Percentiles rank a stretch among this genome's conserved stretches.
Evolutionary conservation across 2,329 filamentous ascomycete genomes (phyloP).

Genomic region (Colletotrichum aenigma): DNA sequence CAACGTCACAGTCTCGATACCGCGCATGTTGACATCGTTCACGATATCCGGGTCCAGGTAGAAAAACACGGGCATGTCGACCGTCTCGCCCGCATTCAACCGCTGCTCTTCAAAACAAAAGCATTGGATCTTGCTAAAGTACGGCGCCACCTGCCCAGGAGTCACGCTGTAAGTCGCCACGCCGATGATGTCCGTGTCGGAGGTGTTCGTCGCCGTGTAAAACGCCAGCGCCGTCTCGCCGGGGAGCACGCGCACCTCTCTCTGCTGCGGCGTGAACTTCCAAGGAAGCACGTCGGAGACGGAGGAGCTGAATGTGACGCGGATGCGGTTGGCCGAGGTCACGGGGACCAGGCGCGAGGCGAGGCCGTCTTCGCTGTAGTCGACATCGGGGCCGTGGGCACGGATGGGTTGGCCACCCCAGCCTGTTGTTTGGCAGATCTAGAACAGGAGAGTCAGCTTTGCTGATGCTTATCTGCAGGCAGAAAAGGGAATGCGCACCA

Average conservation of each 20-base stretch:
- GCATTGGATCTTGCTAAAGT: slow-evolving; percentile 99
- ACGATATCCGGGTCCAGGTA: slow-evolving; percentile 97
- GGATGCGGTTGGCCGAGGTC: slow-evolving; percentile 80
- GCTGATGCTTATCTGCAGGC: slow-evolving; percentile 6
- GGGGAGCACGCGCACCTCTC: slow-evolving; percentile 91
- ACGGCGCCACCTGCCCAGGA: slow-evolving; percentile 91
- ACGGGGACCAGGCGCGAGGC: slow-evolving; percentile 82
- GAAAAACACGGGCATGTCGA: slow-evolving; percentile 99
- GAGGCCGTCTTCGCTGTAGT: slow-evolving; percentile 60
- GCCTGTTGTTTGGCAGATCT: slow-evolving; percentile 85
- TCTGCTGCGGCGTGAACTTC: slow-evolving; percentile 97
- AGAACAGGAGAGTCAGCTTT: slow-evolving; percentile 10
- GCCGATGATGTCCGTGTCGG: slow-evolving; percentile 91
- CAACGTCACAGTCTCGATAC: slow-evolving; percentile 92
- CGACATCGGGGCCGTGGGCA: slow-evolving; percentile 64
- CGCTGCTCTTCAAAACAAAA: slow-evolving; percentile 99
- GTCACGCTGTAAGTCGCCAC: slow-evolving; percentile 98
- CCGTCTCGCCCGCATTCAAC: slow-evolving; percentile 91
- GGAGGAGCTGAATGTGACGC: slow-evolving; percentile 94
- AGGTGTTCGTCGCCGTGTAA: slow-evolving; percentile 94
- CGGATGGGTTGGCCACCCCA: slow-evolving; percentile 94
- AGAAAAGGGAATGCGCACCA: slow-evolving; percentile 53
- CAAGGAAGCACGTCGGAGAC: slow-evolving; percentile 95
- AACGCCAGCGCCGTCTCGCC: slow-evolving; percentile 97
- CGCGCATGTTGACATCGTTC: slow-evolving; percentile 90